Evolutionary conservation across 2,329 filamentous ascomycete genomes (phyloP), one percentile per base, ranked within the genome.

Genomic region (Ceratocystis huliohia): DNA sequence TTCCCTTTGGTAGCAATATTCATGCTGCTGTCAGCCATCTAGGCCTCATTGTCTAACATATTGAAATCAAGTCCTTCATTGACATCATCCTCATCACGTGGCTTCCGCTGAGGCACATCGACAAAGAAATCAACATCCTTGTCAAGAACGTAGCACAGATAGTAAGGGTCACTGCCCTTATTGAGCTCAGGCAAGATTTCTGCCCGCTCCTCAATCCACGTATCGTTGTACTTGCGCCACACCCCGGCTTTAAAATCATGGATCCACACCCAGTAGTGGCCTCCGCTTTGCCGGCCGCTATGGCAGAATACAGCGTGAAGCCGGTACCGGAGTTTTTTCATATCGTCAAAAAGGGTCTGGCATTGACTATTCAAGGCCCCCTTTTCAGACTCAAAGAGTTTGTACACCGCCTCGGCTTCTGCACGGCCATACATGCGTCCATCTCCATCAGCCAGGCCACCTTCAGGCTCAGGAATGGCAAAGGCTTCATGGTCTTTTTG

Each of bases 181-280:
- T 84, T 85, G 62, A 89, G 80, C 69, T 83, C 80, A 28, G 83
- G 79, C 69, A 94, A 86, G 50, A 96, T 89, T 71, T 89, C 82
- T 30, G 85, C 82, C 67, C 82, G 79, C n/a, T 65, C 65, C 2
- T 84, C 86, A 28, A 99, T 91, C 17, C 81, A 82, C 65, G 88
- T 87, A 72, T 99, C 94, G 73, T 99, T 99, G 79, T 96, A 99
- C 72, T 89, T 91, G 67, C 91, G 87, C 92, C 94, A 99, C 22
- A 92, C 79, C 61, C 84, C 83, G 5, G 63, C 61, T 70, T 87
- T 83, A 74, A 96, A 96, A 76, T 97, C 94, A 72, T 86, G 89
- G 69, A 99, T 95, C 82, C 92, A 96, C 57, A 96, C 91, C 87
- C 91, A 96, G 77, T 97, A 99, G 75, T 99, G 94, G 0, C 94